A percentile compares a stretch with the other conserved stretches of the same genome.
These are phyloP conservation scores for Zymoseptoria ardabiliae DNA, from an alignment of 2,329 filamentous ascomycete genomes.

Conservation along the genomic window DNA sequence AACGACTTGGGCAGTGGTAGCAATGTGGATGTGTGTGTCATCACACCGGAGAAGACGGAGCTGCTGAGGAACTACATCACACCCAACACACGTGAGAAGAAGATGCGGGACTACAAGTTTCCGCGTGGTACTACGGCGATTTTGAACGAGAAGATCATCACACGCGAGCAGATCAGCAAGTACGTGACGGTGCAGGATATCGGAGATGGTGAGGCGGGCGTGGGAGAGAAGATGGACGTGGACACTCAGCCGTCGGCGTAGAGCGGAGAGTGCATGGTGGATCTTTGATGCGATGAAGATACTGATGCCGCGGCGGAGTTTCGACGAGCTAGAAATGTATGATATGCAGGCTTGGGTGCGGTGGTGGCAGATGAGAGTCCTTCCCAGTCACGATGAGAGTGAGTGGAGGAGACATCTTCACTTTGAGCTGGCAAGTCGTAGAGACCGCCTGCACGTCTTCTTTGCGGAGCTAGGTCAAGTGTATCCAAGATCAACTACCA, in stretches of 20 bases:
- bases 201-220: slow-evolving; percentile 57
- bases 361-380: not conserved
- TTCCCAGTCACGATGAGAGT: not conserved
- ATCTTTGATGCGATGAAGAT: not conserved
- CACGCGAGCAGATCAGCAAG: slow-evolving; percentile 85
- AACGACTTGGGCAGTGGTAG: slow-evolving; percentile 96
- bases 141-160: slow-evolving; percentile 93
- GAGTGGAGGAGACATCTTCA: not conserved
- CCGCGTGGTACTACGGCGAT: slow-evolving; percentile 86
- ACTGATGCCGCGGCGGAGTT: not conserved
- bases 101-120: slow-evolving; percentile 92
- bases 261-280: not conserved
- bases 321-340: not conserved
- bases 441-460: not conserved
- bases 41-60: slow-evolving; percentile 90
- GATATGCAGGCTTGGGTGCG: not conserved
- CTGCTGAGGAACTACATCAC: slow-evolving; percentile 87
- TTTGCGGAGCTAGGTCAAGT: not conserved
- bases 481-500: not conserved
- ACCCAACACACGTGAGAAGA: slow-evolving; percentile 83
- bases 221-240: slow-evolving; percentile 59
- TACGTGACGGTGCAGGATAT: slow-evolving; percentile 84
- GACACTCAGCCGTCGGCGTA: slow-evolving; percentile 31
- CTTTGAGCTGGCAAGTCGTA: not conserved
- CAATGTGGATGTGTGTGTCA: slow-evolving; percentile 95